phyloP scores from a whole-genome alignment of 352 stramenopile genomes.

The Phytophthora crassamura region DNA sequence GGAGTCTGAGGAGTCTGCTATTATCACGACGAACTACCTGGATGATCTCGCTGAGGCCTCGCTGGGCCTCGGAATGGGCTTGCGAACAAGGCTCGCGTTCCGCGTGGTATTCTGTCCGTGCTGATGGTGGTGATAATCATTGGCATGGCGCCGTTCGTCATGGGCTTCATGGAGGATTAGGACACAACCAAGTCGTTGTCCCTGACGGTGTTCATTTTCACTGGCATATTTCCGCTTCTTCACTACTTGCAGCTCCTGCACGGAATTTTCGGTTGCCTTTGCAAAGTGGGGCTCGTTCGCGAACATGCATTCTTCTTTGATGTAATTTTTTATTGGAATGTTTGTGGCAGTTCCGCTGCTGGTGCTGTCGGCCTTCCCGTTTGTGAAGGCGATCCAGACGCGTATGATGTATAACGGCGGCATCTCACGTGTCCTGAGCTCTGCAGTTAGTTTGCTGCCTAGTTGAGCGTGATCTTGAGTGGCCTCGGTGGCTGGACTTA shows the following conservation, averaged over 20 bases:
- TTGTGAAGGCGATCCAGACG: conserved; percentile 90
- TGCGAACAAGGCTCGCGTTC: conserved; percentile 65
- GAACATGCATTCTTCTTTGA: conserved; percentile 90
- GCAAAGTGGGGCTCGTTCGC: conserved; percentile 70
- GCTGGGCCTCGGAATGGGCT: conserved; percentile 46
- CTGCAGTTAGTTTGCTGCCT: conserved; percentile 82
- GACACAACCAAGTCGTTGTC: conserved; percentile 71
- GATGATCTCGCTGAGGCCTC: conserved; percentile 79
- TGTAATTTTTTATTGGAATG: conserved; percentile 77
- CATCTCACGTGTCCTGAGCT: conserved; percentile 84
- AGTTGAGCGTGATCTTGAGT: conserved; percentile 78
- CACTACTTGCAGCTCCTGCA: conserved; percentile 83
- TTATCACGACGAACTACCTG: conserved; percentile 77
- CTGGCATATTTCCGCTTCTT: conserved; percentile 75
- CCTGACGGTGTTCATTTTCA: conserved; percentile 72
- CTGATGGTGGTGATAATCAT: conserved; percentile 73
- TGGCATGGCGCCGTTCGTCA: conserved; percentile 59
- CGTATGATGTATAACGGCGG: conserved; percentile 93
- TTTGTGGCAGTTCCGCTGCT: conserved; percentile 80
- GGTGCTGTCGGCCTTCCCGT: conserved; percentile 82
- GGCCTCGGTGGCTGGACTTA: conserved; percentile 78
- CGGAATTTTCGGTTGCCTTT: conserved; percentile 69
- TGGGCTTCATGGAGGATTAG: conserved; percentile 72
- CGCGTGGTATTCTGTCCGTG: conserved; percentile 71
- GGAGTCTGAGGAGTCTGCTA: conserved; percentile 70